These are phyloP conservation scores for Usnea hakonensis DNA, from an alignment of 495 filamentous ascomycete species.

Conservation along the genomic window DNA sequence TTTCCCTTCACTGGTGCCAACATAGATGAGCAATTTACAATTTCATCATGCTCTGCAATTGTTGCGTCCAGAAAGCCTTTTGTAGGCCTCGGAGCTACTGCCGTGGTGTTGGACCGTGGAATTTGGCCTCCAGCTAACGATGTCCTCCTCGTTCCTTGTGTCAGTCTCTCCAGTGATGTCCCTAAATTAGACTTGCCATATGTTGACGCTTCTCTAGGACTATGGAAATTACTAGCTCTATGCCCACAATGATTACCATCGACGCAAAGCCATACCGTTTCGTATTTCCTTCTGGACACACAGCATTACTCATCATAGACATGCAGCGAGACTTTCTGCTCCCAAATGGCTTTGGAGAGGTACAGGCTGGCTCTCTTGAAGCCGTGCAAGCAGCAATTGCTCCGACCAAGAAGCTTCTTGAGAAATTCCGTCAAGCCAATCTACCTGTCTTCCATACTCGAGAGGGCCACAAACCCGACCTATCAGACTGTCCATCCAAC, in stretches of 20 bases:
- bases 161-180: background rate
- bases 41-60: no score
- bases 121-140: background rate
- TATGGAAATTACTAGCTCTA: background rate
- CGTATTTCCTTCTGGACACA: slow-evolving; percentile 48
- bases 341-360: slow-evolving; percentile 24
- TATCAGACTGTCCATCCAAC: slow-evolving; percentile 45
- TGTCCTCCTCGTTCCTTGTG: background rate
- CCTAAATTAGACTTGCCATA: background rate
- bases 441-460: slow-evolving; percentile 62
- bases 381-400: slow-evolving; percentile 49
- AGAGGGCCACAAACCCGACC: slow-evolving; percentile 44
- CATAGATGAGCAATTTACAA: no score
- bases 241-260: slow-evolving; percentile 12
- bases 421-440: slow-evolving; percentile 47
- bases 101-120: background rate
- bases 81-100: no score
- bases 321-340: slow-evolving; percentile 56
- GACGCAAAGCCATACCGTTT: slow-evolving; percentile 47
- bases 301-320: slow-evolving; percentile 61
- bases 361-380: slow-evolving; percentile 24
- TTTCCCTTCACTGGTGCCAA: no score
- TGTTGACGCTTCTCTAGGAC: background rate
- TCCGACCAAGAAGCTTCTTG: slow-evolving; percentile 44
- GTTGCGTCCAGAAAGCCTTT: no score